Conservation (phyloP, 164 flowering plant genomes). For the Magnolia sinica region DNA sequence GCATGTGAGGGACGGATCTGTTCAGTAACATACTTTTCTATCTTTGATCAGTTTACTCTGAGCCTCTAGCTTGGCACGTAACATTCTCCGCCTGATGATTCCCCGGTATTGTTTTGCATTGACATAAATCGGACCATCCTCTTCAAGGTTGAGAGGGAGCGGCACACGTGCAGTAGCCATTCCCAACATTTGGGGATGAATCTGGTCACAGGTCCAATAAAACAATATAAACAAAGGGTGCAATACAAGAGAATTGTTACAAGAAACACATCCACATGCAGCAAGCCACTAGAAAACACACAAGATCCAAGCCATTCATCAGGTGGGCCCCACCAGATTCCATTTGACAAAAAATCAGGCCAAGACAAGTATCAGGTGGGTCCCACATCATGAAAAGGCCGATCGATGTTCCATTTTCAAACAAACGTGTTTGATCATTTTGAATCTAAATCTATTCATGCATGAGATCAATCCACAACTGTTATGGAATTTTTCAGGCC, state of each 20-base stretch:
- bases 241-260: neutral
- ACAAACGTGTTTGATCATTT: no score
- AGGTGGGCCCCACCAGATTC: neutral
- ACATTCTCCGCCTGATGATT: conserved; percentile 72
- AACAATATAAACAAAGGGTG: neutral
- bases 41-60: conserved; percentile 63
- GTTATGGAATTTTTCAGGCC: no score
- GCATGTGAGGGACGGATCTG: neutral
- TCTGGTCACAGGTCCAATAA: conserved; percentile 15
- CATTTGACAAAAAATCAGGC: neutral
- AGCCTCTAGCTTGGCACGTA: conserved; percentile 83
- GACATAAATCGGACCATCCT: conserved; percentile 78
- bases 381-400: neutral
- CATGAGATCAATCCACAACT: no score
- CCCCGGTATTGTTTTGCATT: conserved; percentile 83
- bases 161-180: conserved; percentile 54
- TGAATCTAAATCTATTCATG: no score
- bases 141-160: conserved; percentile 57
- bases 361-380: neutral
- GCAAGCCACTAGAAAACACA: no score
- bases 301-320: no score
- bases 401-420: no score
- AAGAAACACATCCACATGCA: no score
- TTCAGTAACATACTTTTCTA: conserved; percentile 49
- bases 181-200: conserved; percentile 60